phyloP scores from a whole-genome alignment of 371 early-diverging fungal genomes.

The Choanephora cucurbitarum region DNA sequence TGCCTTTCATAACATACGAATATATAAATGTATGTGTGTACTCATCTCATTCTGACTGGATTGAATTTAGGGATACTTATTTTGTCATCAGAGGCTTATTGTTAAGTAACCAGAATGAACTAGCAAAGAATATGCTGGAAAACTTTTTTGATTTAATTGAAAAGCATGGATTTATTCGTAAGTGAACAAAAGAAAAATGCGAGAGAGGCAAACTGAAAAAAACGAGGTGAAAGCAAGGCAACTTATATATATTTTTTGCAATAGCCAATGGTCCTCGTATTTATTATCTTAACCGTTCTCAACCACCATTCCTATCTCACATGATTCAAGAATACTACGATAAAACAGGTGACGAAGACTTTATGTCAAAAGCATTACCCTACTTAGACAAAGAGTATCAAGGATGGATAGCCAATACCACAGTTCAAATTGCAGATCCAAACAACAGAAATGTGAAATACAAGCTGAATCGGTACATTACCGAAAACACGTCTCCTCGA shows the following conservation, averaged over 20 bases:
- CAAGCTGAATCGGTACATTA: slow-evolving; percentile 61
- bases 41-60: no score
- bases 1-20: no score
- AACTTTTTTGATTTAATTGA: slow-evolving; percentile 76
- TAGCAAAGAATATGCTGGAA: slow-evolving; percentile 63
- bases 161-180: slow-evolving; percentile 78
- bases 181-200: no score
- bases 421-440: slow-evolving; percentile 40
- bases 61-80: slow-evolving; percentile 65
- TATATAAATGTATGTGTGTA: neutral
- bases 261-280: slow-evolving; percentile 81
- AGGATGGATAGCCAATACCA: slow-evolving; percentile 67
- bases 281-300: slow-evolving; percentile 87
- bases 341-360: slow-evolving; percentile 51
- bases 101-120: slow-evolving; percentile 59
- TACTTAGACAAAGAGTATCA: slow-evolving; percentile 68
- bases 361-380: slow-evolving; percentile 56
- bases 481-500: slow-evolving; percentile 62
- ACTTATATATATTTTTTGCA: neutral
- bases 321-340: slow-evolving; percentile 71
- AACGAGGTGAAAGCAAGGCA: neutral
- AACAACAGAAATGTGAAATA: slow-evolving; percentile 13
- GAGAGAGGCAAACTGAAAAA: no score
- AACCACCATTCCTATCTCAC: slow-evolving; percentile 82
- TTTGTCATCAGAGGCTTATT: slow-evolving; percentile 84